These are phyloP conservation scores for Fusarium kyushuense DNA, from an alignment of 2,329 filamentous ascomycete species.

Conservation along the genomic window DNA sequence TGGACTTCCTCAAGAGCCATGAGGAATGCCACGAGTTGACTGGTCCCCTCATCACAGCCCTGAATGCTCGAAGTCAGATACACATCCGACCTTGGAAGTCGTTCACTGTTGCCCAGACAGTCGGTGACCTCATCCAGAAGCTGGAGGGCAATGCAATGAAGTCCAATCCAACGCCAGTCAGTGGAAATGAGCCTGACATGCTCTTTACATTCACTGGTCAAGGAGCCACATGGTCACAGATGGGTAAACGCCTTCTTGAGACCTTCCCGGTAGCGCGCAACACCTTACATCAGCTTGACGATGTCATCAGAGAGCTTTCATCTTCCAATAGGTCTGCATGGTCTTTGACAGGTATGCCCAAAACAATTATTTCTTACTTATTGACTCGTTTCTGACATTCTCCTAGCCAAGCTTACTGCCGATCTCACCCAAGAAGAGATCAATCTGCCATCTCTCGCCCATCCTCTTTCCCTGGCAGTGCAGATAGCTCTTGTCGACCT, in stretches of 20 bases:
- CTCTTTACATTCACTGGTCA: slow-evolving; percentile 40
- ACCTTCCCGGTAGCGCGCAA: slow-evolving; percentile 40
- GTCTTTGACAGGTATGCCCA: slow-evolving; percentile 30
- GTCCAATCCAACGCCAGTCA: slow-evolving; percentile 20
- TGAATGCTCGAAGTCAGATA: slow-evolving; percentile 42
- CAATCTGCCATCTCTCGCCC: slow-evolving; percentile 30
- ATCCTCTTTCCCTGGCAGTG: slow-evolving; percentile 39
- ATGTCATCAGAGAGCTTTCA: slow-evolving; percentile 31
- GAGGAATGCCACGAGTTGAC: slow-evolving; percentile 32
- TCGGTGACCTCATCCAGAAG: slow-evolving; percentile 35
- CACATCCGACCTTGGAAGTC: slow-evolving; percentile 42
- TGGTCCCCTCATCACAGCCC: slow-evolving; percentile 28
- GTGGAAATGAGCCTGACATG: slow-evolving; percentile 3
- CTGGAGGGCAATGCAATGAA: slow-evolving; percentile 37
- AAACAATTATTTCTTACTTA: rapidly evolving
- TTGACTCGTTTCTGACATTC: slow-evolving; percentile 3
- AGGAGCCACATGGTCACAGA: slow-evolving; percentile 43
- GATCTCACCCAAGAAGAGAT: slow-evolving; percentile 38
- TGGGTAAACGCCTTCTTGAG: slow-evolving; percentile 41
- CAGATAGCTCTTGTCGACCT: slow-evolving; percentile 39
- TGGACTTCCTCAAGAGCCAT: slow-evolving; percentile 30
- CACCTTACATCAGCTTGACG: slow-evolving; percentile 32
- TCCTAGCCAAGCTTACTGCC: slow-evolving; percentile 31
- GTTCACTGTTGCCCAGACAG: slow-evolving; percentile 37
- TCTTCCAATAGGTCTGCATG: slow-evolving; percentile 13